Base-by-base conservation (phyloP, 257 asterid genomes). In the Plantago elongata region DNA sequence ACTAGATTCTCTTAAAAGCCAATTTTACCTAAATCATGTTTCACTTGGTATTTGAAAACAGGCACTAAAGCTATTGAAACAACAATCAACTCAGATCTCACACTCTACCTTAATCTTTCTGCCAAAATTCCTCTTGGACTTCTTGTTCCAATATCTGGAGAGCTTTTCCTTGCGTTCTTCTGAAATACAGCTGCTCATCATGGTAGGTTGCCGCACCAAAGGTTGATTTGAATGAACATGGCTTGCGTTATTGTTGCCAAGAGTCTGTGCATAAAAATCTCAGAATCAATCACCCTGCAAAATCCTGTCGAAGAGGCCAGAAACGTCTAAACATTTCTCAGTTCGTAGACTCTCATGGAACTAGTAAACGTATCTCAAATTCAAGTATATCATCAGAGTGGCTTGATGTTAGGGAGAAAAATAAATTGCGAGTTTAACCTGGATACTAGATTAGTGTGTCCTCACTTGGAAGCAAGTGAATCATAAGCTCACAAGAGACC, bases 101-200 rank as follows among this genome's bases (percentile, higher is more conserved):
- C 8, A 45, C 10, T n/a, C 16, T 71, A 87, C 97, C 96, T 90
- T 90, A 72, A 90, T 90, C 75, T 90, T 90, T 57, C 96, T 69
- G 66, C 94, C 96, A 64, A 90, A 90, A 58, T 87, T 90, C 75
- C 97, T 81, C 83, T 83, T 90, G 14, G 86, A 69, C 76, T 82
- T 90, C 90, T 90, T 90, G 51, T 74, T 85, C 81, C 95, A 72
- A 79, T 90, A 90, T 69, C 97, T 75, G 9, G 89, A 82, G 30
- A 90, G 89, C 84, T 90, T 84, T 64, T 85, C 95, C 87, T 70
- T 79, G 64, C 97, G 90, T 45, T 58, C 88, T 29, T 87, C 97
- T n/a, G 88, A 74, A 12, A 69, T 51, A 76, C 77, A 78, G 54
- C 75, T 22, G 71, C 78, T 74, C 54, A 48, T 59, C 42, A 72